Evolutionary conservation across 2,329 filamentous ascomycete genomes (phyloP).

Genomic region (Verticillium tricorpus): DNA sequence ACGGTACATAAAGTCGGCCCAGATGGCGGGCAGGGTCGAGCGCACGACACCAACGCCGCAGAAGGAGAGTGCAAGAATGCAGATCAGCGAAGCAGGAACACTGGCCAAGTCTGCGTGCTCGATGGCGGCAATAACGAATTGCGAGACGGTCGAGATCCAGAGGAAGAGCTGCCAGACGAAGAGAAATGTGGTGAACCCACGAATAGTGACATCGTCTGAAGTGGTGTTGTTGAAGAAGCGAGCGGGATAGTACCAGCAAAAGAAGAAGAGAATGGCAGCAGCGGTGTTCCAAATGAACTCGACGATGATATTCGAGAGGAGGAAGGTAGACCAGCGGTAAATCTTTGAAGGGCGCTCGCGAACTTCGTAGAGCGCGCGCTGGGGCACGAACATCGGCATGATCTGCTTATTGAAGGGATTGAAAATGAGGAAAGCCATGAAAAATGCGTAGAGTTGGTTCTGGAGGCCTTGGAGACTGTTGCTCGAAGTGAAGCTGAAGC

Average conservation of each 20-base stretch:
- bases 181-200: conserved; percentile 12
- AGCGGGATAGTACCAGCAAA: conserved; percentile 68
- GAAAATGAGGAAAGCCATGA: conserved; percentile 67
- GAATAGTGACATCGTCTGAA: conserved; percentile 5
- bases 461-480: conserved; percentile 60
- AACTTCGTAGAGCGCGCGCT: conserved; percentile 63
- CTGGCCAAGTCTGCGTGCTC: conserved; percentile 11
- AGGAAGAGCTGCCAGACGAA: conserved; percentile 15
- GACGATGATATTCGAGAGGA: conserved; percentile 44
- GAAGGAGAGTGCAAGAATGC: conserved; percentile 13
- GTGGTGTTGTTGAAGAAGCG: conserved; percentile 56
- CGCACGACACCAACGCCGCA: conserved; percentile 14
- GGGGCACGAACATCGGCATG: conserved; percentile 68
- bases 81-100: conserved; percentile 9
- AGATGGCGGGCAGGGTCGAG: conserved; percentile 9
- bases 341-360: conserved; percentile 64
- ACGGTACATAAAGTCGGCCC: conserved; percentile 16
- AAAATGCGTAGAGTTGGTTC: conserved; percentile 64
- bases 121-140: conserved; percentile 11
- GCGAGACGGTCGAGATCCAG: conserved; percentile 13
- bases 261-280: conserved; percentile 59
- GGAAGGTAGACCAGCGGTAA: conserved; percentile 33
- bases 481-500: conserved; percentile 57
- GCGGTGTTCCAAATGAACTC: conserved; percentile 69
- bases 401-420: conserved; percentile 56